Percentiles rank a stretch among this genome's conserved stretches.
Evolutionary conservation across 208 protist species (phyloP).

Genomic region (Strigomonas culicis): DNA sequence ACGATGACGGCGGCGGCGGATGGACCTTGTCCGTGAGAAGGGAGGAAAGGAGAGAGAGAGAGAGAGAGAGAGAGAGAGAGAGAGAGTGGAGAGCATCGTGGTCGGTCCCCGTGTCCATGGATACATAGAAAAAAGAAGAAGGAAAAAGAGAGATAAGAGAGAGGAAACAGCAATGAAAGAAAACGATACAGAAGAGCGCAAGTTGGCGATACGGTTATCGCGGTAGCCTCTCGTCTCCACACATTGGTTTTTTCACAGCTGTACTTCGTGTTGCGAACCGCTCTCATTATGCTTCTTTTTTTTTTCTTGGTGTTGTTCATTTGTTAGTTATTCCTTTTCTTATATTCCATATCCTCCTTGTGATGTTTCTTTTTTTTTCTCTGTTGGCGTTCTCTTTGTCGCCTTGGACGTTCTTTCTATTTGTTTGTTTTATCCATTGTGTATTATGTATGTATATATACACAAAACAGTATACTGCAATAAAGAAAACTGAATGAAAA

Average conservation of each 20-base stretch:
- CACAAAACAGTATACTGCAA: not conserved
- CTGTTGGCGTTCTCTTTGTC: slow-evolving; percentile 10
- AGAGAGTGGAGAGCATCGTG: not conserved
- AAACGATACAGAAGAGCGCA: too few relatives aligned
- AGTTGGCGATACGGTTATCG: too few relatives aligned
- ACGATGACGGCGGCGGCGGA: too few relatives aligned
- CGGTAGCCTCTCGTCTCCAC: too few relatives aligned
- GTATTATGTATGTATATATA: not conserved
- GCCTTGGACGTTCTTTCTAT: slow-evolving; percentile 9
- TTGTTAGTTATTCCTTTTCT: slow-evolving; percentile 1
- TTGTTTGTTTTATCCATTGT: slow-evolving; percentile 4
- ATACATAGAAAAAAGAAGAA: too few relatives aligned
- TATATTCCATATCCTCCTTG: not conserved
- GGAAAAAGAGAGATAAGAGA: too few relatives aligned
- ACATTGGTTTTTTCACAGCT: not conserved
- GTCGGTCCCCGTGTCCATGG: not conserved
- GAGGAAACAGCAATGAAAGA: too few relatives aligned
- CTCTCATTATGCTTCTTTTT: slow-evolving; percentile 1
- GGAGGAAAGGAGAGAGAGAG: not conserved
- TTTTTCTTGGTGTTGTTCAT: not conserved
- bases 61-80: not conserved
- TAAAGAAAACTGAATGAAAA: not conserved
- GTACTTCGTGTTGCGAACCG: too few relatives aligned
- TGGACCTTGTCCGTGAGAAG: too few relatives aligned
- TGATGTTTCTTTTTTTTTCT: slow-evolving; percentile 14